These are phyloP conservation scores for barley (Hordeum vulgare) DNA, from an alignment of 176 grass and related monocot species.

Conservation along the genomic window DNA sequence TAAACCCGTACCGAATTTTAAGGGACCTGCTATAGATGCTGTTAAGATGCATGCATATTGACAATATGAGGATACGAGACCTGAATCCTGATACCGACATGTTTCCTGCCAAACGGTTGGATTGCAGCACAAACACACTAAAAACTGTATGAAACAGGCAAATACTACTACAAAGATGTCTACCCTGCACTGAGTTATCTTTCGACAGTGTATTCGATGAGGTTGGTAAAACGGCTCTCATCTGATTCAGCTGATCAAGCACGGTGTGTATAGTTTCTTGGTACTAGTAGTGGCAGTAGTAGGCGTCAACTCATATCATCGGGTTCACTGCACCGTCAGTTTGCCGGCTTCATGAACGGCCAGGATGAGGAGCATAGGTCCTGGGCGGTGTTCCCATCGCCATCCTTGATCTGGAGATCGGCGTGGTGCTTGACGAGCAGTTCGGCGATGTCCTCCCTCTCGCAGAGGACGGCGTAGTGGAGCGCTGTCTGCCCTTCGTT, in stretches of 20 bases:
- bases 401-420: conserved; percentile 51
- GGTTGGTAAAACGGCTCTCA: conserved; percentile 37
- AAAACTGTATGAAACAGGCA: neutral
- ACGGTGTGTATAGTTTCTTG: neutral
- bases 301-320: neutral
- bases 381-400: conserved; percentile 54
- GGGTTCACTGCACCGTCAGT: neutral
- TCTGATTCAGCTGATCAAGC: conserved; percentile 6
- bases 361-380: conserved; percentile 55
- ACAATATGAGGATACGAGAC: too few species aligned
- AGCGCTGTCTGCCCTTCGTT: conserved; percentile 79
- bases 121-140: neutral
- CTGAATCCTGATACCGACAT: neutral
- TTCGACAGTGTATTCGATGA: conserved; percentile 8
- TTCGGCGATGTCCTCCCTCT: conserved; percentile 68
- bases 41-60: too few species aligned
- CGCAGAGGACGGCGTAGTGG: conserved; percentile 82
- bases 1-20: too few species aligned
- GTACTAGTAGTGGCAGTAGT: neutral
- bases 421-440: conserved; percentile 66
- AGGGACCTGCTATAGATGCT: too few species aligned
- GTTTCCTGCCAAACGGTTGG: neutral
- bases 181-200: neutral
- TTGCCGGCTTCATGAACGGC: conserved; percentile 51
- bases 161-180: conserved; percentile 27